Evolutionary conservation across 192 early-diverging fungal genomes (phyloP).

Genomic region (Dissophora ornata): DNA sequence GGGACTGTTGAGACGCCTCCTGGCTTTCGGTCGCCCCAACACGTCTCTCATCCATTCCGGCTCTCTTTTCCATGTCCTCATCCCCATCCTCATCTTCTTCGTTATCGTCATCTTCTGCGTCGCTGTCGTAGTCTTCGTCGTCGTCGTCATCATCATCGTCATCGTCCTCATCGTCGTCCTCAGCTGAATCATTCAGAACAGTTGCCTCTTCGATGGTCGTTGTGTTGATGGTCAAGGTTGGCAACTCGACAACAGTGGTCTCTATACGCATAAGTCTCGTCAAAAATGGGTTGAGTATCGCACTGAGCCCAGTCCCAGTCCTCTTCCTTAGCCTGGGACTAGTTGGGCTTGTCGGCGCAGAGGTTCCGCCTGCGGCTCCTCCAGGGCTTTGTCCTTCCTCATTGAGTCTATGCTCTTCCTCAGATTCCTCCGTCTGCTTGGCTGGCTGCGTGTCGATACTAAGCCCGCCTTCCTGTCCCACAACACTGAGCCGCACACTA

Average conservation of each 20-base stretch:
- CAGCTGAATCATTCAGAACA: slow-evolving; percentile 3
- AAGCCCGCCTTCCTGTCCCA: not conserved
- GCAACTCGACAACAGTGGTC: slow-evolving; percentile 35
- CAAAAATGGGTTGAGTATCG: slow-evolving; percentile 25
- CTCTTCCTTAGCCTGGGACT: slow-evolving; percentile 29
- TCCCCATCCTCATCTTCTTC: not conserved
- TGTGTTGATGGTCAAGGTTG: slow-evolving; percentile 43
- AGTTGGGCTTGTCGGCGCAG: slow-evolving; percentile 21
- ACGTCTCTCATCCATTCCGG: not conserved
- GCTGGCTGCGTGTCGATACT: not conserved
- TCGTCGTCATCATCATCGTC: slow-evolving; percentile 26
- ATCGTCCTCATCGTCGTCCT: slow-evolving; percentile 21
- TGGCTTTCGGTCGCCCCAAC: too few species aligned
- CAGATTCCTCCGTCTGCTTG: not conserved
- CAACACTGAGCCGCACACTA: not conserved
- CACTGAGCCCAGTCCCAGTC: slow-evolving; percentile 40
- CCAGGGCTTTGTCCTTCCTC: not conserved
- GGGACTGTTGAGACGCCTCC: too few species aligned
- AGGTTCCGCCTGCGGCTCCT: not conserved
- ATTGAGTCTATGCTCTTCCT: not conserved
- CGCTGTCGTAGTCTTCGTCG: slow-evolving; percentile 19
- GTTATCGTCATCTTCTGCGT: slow-evolving; percentile 9
- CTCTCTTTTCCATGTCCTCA: not conserved
- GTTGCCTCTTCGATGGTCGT: slow-evolving; percentile 32
- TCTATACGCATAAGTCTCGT: slow-evolving; percentile 30